Base-by-base conservation (phyloP, 495 filamentous ascomycete species). In the Penicillium dipodomyicola region DNA sequence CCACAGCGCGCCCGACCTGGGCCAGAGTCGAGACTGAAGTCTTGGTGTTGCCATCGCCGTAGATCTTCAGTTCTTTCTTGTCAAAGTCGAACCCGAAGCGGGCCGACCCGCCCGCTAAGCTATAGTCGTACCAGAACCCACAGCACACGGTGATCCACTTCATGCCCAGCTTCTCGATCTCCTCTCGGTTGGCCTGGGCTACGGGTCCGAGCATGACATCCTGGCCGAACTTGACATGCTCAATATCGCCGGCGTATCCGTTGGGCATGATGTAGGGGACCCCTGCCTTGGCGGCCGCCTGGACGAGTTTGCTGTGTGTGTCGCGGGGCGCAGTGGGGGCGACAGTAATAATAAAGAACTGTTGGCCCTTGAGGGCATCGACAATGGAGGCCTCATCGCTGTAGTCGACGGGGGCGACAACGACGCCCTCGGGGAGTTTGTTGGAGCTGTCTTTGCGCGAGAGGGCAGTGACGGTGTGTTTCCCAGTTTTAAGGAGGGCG, bases 241-340 rank as follows among this genome's bases (percentile, higher is more conserved):
- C 61, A 48, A 67, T 63, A 56, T 85, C 81, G 14, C 45, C 47
- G 22, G 72, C 80, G 45, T 71, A 88, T 33, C 74, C 75, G 62
- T 87, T 87, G 8, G 88, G 86, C 52, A 88, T 68, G 57, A 90
- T 58, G 67, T 83, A 88, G 2, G 71, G 71, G 2, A 90, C 79
- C 20, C 79, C 80, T 2, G 87, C 85, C 39, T 80, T 76, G 17
- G 77, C 82, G 2, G 87, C 87, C 3, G 86, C 87, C 10, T 75
- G 62, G 60, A 87, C 70, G 45, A 90, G 75, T 54, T 78, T 77
- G 54, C 59, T 64, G 35, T 86, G 79, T 15, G 71, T 73, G 7
- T 78, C 74, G 1, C 60, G 67, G 2, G 79, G 71, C 0, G 80
- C 81, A 1, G 44, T 72, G 15, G 70, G 68, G 30, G 61, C 45